A percentile compares a stretch with the other conserved stretches of the same genome.
phyloP scores from a whole-genome alignment of 2,329 filamentous ascomycete genomes.

The Phialocephala sp. region DNA sequence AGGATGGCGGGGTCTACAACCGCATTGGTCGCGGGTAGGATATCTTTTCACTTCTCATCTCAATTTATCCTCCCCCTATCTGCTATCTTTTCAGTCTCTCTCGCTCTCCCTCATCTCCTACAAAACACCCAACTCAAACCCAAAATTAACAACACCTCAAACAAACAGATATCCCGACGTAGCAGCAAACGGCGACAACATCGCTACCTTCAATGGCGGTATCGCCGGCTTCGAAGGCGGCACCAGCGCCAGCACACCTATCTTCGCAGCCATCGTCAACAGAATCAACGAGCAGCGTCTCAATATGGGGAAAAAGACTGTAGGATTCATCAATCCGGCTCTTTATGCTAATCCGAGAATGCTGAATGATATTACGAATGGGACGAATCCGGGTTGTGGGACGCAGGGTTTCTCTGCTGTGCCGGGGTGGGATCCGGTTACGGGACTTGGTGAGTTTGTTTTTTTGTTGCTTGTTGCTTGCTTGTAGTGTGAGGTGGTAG shows the following conservation, averaged over 20 bases:
- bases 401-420: slow-evolving; percentile 40
- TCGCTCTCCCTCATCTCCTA: too few species aligned
- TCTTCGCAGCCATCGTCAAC: slow-evolving; percentile 58
- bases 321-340: slow-evolving; percentile 52
- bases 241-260: slow-evolving; percentile 59
- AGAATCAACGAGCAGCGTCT: slow-evolving; percentile 67
- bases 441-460: slow-evolving; percentile 43
- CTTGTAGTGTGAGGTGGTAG: background rate
- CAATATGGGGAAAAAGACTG: slow-evolving; percentile 50
- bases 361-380: slow-evolving; percentile 45
- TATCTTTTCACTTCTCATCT: background rate
- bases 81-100: too few species aligned
- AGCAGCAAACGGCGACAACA: slow-evolving; percentile 62
- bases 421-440: slow-evolving; percentile 47
- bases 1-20: slow-evolving; percentile 53
- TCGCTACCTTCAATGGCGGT: slow-evolving; percentile 46
- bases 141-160: background rate
- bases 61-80: background rate
- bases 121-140: background rate
- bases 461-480: slow-evolving; percentile 7
- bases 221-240: slow-evolving; percentile 49
- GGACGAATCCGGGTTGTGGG: slow-evolving; percentile 48
- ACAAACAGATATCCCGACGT: slow-evolving; percentile 53
- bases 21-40: slow-evolving; percentile 23
- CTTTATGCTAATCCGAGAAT: slow-evolving; percentile 43